Base-by-base conservation (phyloP, 148 eudicot species). In the Persicaria maculosa region DNA sequence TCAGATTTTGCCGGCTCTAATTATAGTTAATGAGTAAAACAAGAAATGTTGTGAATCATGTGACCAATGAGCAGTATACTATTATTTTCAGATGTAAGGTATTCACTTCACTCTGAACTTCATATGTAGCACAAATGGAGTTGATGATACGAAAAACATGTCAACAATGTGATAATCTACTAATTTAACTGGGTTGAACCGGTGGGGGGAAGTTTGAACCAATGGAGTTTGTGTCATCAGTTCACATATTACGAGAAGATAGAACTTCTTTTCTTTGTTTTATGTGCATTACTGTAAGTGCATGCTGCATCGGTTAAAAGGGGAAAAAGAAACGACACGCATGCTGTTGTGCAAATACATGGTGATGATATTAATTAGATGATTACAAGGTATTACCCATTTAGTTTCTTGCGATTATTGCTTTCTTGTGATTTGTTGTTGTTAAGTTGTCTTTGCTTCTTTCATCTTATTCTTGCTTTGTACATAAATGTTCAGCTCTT, bases 401-500 rank as follows among this genome's bases (percentile, higher is more conserved):
- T 7, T 22, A 44, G 7, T 44, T 44, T 6, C 48, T 69, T 17
- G 40, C 40, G 9, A 9, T 10, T 64, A 11, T 40, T 64, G 17
- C 43, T 64, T 64, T 64, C 43, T 68, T 43, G 47, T 68, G 16
- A 68, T 15, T 71, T 47, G 25, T n/a, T 48, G n/a, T 50, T 14
- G 4, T 4, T 62, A 20, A 43, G 15, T 47, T 67, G 25, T 1
- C 3, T 31, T 50, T 68, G 9, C 54, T 57, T 16, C 50, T 67
- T 15, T 52, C 25, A 52, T 76, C 78, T 77, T 31, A 74, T 25
- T 69, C 12, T 47, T 43, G 47, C 50, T 53, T 62, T 58, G 14
- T 72, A 22, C 55, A 65, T 68, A 61, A 36, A 67, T 72, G 17
- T 80, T 67, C 87, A 95, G 98, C 86, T 74, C 96, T 95, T 72